Evolutionary conservation across 257 asterid genomes (phyloP).

Genomic region (Solanum clarkiae): DNA sequence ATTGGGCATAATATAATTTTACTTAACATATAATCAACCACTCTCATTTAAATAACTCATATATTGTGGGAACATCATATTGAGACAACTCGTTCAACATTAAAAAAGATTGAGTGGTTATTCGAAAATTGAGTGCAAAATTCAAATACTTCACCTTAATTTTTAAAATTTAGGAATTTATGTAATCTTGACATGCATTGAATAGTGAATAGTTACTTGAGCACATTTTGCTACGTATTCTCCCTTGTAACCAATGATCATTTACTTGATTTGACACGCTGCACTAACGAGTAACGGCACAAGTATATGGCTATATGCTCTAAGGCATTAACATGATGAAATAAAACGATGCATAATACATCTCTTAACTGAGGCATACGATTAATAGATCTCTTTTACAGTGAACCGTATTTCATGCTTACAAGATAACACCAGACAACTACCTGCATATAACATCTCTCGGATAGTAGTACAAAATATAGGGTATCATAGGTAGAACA

Average conservation of each 20-base stretch:
- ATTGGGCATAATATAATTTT: no score
- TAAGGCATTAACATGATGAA: not conserved
- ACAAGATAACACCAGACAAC: not conserved
- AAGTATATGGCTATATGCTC: not conserved
- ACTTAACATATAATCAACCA: not conserved
- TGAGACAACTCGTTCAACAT: not conserved
- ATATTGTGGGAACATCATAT: not conserved
- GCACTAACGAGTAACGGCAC: not conserved
- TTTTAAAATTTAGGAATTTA: no score
- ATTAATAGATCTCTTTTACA: not conserved
- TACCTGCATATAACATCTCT: not conserved
- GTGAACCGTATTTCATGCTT: not conserved
- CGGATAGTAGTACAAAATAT: not conserved
- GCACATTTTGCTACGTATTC: no score
- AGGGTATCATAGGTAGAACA: not conserved
- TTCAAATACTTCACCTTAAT: not conserved
- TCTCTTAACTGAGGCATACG: not conserved
- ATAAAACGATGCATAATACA: not conserved
- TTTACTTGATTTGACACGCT: not conserved
- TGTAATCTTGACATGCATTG: not conserved
- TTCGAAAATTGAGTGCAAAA: not conserved
- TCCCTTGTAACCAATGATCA: no score
- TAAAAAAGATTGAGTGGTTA: no score
- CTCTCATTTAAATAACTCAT: no score
- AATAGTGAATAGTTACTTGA: no score